Evolutionary conservation across 2,329 filamentous ascomycete species (phyloP).

Genomic region (Macrophomina phaseolina): DNA sequence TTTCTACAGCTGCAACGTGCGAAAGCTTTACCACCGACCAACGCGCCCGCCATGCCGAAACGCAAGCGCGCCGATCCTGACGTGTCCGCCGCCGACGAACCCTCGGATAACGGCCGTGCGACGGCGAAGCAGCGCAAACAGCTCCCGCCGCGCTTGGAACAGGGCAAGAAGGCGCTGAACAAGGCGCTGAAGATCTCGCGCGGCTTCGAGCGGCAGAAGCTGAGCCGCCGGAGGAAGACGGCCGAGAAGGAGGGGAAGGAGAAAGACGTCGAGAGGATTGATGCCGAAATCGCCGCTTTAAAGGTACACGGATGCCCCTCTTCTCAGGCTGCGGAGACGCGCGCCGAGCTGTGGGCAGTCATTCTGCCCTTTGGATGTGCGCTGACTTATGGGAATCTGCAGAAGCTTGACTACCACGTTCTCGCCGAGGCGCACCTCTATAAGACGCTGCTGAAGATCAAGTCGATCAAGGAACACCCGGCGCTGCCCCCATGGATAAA

Average conservation of each 20-base stretch:
- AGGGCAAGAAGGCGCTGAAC: constrained; percentile 65
- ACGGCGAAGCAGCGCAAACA: constrained; percentile 8
- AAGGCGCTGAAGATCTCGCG: constrained; percentile 74
- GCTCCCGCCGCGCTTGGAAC: constrained; percentile 52
- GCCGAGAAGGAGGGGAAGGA: constrained; percentile 53
- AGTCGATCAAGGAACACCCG: constrained; percentile 59
- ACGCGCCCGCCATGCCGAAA: constrained; percentile 38
- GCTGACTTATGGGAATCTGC: constrained; percentile 18
- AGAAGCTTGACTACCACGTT: constrained; percentile 57
- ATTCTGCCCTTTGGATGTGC: too few species aligned
- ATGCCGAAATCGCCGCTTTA: constrained; percentile 65
- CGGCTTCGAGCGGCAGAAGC: constrained; percentile 78
- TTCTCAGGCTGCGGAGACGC: too few species aligned
- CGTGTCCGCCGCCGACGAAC: constrained; percentile 17
- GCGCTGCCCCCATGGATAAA: constrained; percentile 51
- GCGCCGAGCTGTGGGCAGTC: too few species aligned
- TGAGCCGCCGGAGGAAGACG: constrained; percentile 65
- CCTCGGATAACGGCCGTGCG: constrained; percentile 26
- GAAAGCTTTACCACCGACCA: too few species aligned
- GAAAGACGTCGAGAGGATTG: constrained; percentile 61
- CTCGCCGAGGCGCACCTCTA: constrained; percentile 61
- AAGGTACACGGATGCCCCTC: constrained; percentile 50
- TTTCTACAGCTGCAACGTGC: too few species aligned
- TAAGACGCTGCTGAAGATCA: constrained; percentile 63
- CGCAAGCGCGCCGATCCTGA: constrained; percentile 38